Base-by-base conservation (phyloP, 352 stramenopile species). In the Hyaloperonospora arabidopsidis region DNA sequence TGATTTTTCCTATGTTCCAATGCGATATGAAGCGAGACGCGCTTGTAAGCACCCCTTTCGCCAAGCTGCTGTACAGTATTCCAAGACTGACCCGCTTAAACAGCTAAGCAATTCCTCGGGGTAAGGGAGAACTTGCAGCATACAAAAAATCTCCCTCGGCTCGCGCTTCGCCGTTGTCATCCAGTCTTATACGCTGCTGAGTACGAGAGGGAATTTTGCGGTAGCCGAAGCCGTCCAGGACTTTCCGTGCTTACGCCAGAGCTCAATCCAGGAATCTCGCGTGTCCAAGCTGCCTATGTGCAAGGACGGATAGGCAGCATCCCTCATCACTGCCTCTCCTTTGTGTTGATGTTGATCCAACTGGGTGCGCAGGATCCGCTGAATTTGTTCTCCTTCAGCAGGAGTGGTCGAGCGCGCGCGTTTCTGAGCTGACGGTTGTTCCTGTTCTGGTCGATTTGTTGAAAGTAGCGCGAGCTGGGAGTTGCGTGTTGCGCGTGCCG, bases 351-450 rank as follows among this genome's bases (percentile, higher is more conserved):
- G 7, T 29, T 29, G 3, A 3, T 7, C 25, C 7, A 29, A 29
- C 25, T 29, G 3, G 7, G 25, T 29, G 3, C 25, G 25, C 25
- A 29, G 3, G 7, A 29, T 29, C 7, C 7, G 3, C 25, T n/a
- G 1, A 58, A 29, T 11, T 46, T 21, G 2, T 17, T 21, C 6
- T 51, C 34, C 52, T 52, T 1, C 44, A 35, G 12, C 44, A 44
- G 5, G 22, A 17, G 25, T 53, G 45, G 13, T 60, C 36, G 0
- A 59, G 14, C 1, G 53, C 6, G 17, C 52, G 14, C 13, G 50
- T 60, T 15, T 7, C 4, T 45, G 13, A 0, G 18, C 53, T 49
- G 0, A 29, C 25, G 25, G 7, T 8, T 29, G 25, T 7, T 29
- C 25, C 3, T 29, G 25, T 29, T 29, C 25, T 29, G 25, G 25